phyloP scores from a whole-genome alignment of 305 asterid species.

The Stenogyne calaminthoides region DNA sequence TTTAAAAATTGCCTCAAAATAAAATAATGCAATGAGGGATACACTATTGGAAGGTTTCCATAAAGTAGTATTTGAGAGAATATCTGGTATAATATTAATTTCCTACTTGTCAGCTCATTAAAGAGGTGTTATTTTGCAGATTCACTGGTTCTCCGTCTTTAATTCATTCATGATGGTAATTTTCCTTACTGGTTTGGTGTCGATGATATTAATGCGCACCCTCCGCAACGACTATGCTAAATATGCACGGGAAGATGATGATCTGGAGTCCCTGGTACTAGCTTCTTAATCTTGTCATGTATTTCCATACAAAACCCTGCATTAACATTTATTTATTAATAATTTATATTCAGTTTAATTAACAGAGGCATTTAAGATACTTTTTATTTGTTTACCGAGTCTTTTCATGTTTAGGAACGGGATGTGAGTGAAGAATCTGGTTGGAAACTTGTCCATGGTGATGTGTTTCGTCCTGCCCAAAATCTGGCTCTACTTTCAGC shows the following conservation, averaged over 20 bases:
- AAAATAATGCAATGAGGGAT: slow-evolving; percentile 5
- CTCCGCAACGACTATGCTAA: slow-evolving; percentile 68
- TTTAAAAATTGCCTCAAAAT: not conserved
- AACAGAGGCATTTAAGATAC: not conserved
- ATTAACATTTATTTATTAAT: not conserved
- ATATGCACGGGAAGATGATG: slow-evolving; percentile 70
- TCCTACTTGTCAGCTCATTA: slow-evolving; percentile 20
- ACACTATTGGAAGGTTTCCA: not conserved
- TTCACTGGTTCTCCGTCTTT: slow-evolving; percentile 70
- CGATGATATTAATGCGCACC: slow-evolving; percentile 69
- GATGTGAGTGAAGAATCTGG: slow-evolving; percentile 71
- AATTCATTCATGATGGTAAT: slow-evolving; percentile 75
- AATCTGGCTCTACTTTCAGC: slow-evolving; percentile 61
- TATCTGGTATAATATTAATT: slow-evolving; percentile 7
- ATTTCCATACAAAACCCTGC: not conserved
- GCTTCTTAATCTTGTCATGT: not conserved
- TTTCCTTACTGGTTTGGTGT: slow-evolving; percentile 68
- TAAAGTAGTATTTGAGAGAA: not conserved
- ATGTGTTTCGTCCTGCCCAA: slow-evolving; percentile 59
- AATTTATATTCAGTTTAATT: slow-evolving; percentile 4
- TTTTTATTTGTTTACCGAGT: not conserved
- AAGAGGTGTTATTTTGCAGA: slow-evolving; percentile 43
- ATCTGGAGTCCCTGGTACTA: slow-evolving; percentile 59
- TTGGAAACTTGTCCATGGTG: slow-evolving; percentile 71
- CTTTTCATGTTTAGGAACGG: slow-evolving; percentile 48